These are phyloP conservation scores for Linum lewisii DNA, from an alignment of 345 rosid species.

Conservation along the genomic window DNA sequence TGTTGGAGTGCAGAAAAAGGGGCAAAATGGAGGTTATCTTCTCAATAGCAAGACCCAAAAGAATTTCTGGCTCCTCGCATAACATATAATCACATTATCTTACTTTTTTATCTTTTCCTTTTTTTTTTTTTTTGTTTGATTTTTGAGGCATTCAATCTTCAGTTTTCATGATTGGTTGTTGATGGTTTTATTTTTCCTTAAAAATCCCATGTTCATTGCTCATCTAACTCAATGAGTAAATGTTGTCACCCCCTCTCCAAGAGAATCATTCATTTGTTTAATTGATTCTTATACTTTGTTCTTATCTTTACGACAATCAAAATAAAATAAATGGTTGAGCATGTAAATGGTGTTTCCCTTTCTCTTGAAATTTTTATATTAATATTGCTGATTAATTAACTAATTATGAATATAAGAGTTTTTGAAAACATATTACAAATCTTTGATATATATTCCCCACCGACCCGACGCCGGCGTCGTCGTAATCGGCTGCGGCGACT, in stretches of 20 bases:
- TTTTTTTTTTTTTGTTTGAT: too few species aligned
- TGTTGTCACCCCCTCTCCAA: not conserved
- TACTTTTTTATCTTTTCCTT: too few species aligned
- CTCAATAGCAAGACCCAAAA: constrained; percentile 75
- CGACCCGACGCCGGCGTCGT: constrained; percentile 44
- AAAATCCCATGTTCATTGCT: not conserved
- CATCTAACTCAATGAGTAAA: not conserved
- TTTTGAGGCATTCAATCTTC: not conserved
- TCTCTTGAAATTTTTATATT: not conserved
- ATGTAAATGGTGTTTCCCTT: not conserved
- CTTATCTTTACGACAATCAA: not conserved
- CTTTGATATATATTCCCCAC: too few species aligned
- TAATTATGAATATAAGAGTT: too few species aligned
- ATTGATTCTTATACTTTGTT: not conserved
- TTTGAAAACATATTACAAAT: too few species aligned
- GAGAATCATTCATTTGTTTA: not conserved
- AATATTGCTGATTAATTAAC: too few species aligned
- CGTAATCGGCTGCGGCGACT: constrained; percentile 76
- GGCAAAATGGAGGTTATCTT: constrained; percentile 77
- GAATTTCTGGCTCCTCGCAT: constrained; percentile 94
- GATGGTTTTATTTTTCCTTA: not conserved
- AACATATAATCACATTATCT: constrained; percentile 4
- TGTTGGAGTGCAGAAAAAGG: constrained; percentile 73
- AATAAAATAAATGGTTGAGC: not conserved
- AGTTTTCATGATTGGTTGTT: not conserved